Evolutionary conservation across 495 filamentous ascomycete genomes (phyloP), one percentile per base, ranked within the genome.

Genomic region (Annulohypoxylon maeteangense): DNA sequence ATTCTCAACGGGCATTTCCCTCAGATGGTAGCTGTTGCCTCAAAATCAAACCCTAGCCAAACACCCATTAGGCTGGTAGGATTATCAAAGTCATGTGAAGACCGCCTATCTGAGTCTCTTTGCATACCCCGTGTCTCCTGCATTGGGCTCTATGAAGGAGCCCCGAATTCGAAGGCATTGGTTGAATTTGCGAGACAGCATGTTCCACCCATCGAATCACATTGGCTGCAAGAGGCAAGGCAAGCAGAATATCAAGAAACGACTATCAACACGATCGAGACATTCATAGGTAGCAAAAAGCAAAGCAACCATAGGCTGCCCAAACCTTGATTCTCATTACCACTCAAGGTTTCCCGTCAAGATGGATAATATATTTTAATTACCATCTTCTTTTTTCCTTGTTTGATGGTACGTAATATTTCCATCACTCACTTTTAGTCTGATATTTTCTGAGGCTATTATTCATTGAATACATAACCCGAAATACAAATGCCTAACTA

Each of bases 1-100:
- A 74, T 80, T 14, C 80, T 89, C 45, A 79, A 89, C 75, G 81
- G 83, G 7, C 89, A 91, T 70, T 82, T 91, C 42, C 89, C 89
- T 23, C 82, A 86, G 53, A 84, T 90, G 72, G 79, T 85, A 7
- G 79, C 79, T 22, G 78, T 84, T 18, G 87, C 86, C 27, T 86
- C 85, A 2, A 78, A 78, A n/a, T 76, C 80, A 6, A 69, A 78
- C 57, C 75, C 79, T 3, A 29, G 61, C 0, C 70, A 74, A 12
- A 75, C 80, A 7, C 65, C 84, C 38, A 86, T 82, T 10, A 80
- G 84, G 53, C 79, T 92, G 11, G 82, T 91, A 22, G 80, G 85
- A 2, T 81, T 92, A 40, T 83, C 85, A 11, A 83, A 82, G 65
- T 75, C 81, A 4, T 82, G 82, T 29, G 87, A 88, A 68, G 77